Evolutionary conservation across 257 asterid genomes (phyloP).

Genomic region (Lithospermum erythrorhizon): DNA sequence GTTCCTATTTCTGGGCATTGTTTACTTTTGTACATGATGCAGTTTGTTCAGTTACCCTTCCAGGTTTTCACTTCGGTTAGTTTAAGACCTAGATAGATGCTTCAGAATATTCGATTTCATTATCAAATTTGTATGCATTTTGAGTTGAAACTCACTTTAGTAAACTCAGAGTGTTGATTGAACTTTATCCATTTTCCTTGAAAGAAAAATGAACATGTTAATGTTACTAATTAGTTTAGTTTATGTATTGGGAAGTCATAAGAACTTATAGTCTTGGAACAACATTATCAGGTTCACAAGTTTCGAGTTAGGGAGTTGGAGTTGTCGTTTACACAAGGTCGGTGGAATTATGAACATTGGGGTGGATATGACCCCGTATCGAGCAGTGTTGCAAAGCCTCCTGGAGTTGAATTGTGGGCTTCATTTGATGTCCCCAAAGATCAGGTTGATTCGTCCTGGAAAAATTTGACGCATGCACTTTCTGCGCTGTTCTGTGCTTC

Average conservation of each 20-base stretch:
- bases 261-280: not conserved
- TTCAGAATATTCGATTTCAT: not conserved
- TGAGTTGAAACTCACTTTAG: not conserved
- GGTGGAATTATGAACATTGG: slow-evolving; percentile 95
- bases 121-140: not conserved
- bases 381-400: slow-evolving; percentile 81
- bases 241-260: no score
- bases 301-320: slow-evolving; percentile 81
- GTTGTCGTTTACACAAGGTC: slow-evolving; percentile 93
- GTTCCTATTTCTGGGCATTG: not conserved
- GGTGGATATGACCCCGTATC: slow-evolving; percentile 89
- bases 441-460: slow-evolving; percentile 83
- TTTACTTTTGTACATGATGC: not conserved
- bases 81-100: not conserved
- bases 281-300: slow-evolving; percentile 64
- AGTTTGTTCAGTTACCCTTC: not conserved
- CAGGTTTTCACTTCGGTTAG: not conserved
- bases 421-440: slow-evolving; percentile 70
- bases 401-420: slow-evolving; percentile 99
- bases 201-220: not conserved
- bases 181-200: no score
- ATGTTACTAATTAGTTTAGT: not conserved
- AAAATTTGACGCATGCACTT: slow-evolving; percentile 86
- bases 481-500: slow-evolving; percentile 99
- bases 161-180: no score